Evolutionary conservation across 805 yeast species (phyloP).

Genomic region (Candida peoriensis): DNA sequence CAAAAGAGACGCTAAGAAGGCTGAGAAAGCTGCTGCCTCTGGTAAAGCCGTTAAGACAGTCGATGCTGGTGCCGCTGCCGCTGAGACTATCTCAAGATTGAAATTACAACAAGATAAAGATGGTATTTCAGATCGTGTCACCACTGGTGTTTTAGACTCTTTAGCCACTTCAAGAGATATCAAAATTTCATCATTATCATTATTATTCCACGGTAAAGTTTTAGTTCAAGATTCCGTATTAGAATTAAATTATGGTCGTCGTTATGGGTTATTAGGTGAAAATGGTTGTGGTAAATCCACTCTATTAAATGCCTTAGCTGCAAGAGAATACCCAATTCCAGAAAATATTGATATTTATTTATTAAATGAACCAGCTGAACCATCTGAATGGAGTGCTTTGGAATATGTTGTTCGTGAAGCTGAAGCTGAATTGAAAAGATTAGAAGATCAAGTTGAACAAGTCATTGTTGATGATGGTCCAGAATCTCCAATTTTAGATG

Average conservation of each 20-base stretch:
- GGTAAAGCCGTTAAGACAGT: conserved; percentile 64
- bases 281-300: conserved; percentile 99
- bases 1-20: conserved; percentile 96
- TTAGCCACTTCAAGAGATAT: conserved; percentile 89
- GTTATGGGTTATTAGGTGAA: conserved; percentile 96
- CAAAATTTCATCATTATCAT: conserved; percentile 83
- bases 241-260: conserved; percentile 95
- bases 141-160: conserved; percentile 93
- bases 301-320: conserved; percentile 86
- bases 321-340: conserved; percentile 94
- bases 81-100: conserved; percentile 75
- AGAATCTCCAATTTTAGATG: conserved; percentile 80
- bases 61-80: conserved; percentile 46
- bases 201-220: conserved; percentile 96
- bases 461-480: conserved; percentile 90
- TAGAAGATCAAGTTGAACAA: conserved; percentile 89
- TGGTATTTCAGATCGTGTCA: conserved; percentile 94
- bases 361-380: conserved; percentile 96
- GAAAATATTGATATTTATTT: conserved; percentile 86
- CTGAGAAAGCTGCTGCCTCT: conserved; percentile 80
- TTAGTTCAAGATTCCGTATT: conserved; percentile 85
- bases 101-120: conserved; percentile 91
- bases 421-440: conserved; percentile 81
- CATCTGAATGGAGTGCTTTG: conserved; percentile 86
- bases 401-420: conserved; percentile 98